Evolutionary conservation across 2,329 filamentous ascomycete genomes (phyloP).

Genomic region (Colletotrichum caudatum): DNA sequence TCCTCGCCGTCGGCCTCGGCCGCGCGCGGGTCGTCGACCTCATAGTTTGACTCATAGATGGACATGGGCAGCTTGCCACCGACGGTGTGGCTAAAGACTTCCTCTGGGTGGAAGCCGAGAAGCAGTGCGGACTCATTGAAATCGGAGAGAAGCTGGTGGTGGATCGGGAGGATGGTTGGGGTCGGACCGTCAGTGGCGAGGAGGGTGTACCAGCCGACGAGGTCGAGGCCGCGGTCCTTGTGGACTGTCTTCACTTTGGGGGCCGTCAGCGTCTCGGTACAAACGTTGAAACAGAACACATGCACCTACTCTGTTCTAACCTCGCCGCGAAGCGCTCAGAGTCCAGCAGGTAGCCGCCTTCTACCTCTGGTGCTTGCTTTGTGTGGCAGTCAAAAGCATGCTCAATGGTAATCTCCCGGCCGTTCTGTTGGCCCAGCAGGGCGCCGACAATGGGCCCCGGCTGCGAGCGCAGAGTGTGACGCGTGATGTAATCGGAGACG

Average conservation of each 20-base stretch:
- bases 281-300: background rate
- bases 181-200: conserved; percentile 79
- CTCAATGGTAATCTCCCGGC: conserved; percentile 90
- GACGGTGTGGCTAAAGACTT: conserved; percentile 64
- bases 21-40: conserved; percentile 69
- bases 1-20: conserved; percentile 68
- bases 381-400: conserved; percentile 89
- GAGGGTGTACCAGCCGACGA: conserved; percentile 94
- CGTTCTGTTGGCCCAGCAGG: conserved; percentile 91
- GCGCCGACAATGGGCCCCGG: conserved; percentile 84
- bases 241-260: conserved; percentile 85
- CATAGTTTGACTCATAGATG: conserved; percentile 87
- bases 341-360: conserved; percentile 73
- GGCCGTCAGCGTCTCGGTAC: conserved; percentile 11
- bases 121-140: conserved; percentile 91
- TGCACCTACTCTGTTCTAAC: conserved; percentile 81
- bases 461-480: conserved; percentile 84
- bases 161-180: conserved; percentile 76
- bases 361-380: conserved; percentile 54
- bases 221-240: conserved; percentile 82
- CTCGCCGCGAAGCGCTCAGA: conserved; percentile 80
- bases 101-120: conserved; percentile 84
- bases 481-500: conserved; percentile 95
- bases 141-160: conserved; percentile 78
- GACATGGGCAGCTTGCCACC: conserved; percentile 89